Evolutionary conservation across 176 grass and related monocot genomes (phyloP).

Genomic region (Musa acuminata): DNA sequence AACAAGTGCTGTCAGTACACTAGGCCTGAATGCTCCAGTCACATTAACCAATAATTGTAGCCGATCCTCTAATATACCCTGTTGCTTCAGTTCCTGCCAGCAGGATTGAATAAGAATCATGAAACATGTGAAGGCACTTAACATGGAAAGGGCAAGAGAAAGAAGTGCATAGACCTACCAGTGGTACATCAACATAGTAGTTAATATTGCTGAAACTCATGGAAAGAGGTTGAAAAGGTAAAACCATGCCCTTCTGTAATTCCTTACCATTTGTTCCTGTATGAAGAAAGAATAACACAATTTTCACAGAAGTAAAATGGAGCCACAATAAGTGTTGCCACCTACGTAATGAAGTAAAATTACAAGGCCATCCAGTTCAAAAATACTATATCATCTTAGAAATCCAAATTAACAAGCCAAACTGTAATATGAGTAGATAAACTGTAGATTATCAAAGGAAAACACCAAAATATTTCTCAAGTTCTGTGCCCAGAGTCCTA

Average conservation of each 20-base stretch:
- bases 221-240: constrained; percentile 95
- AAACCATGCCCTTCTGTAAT: constrained; percentile 83
- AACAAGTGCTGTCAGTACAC: constrained; percentile 79
- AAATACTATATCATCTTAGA: background rate
- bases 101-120: constrained; percentile 42
- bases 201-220: constrained; percentile 95
- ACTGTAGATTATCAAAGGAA: background rate
- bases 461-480: background rate
- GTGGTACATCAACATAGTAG: constrained; percentile 89
- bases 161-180: constrained; percentile 37
- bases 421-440: background rate
- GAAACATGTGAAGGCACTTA: constrained; percentile 22
- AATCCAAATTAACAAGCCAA: background rate
- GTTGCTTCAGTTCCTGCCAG: constrained; percentile 69
- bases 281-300: background rate
- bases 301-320: background rate
- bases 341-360: background rate
- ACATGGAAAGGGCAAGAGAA: constrained; percentile 6
- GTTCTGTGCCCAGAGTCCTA: constrained; percentile 1
- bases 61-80: constrained; percentile 58
- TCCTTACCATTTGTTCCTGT: constrained; percentile 64
- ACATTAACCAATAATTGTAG: constrained; percentile 78
- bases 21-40: constrained; percentile 80
- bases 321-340: background rate
- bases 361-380: background rate